Conservation (phyloP, 2,329 filamentous ascomycete species). For the Trichoderma asperellum region DNA sequence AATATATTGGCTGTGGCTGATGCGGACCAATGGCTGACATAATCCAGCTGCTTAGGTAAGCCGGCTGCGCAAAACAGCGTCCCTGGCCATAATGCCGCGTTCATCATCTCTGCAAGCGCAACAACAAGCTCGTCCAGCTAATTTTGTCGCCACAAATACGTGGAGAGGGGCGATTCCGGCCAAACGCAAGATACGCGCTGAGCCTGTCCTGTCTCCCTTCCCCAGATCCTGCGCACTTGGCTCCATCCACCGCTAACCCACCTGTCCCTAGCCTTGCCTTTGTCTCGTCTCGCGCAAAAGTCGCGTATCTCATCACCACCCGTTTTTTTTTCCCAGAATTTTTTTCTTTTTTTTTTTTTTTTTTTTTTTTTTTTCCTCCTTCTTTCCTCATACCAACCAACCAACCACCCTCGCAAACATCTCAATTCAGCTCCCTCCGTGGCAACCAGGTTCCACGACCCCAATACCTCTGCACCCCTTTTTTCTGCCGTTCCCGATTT, state of each 20-base stretch:
- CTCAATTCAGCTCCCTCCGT: conserved; percentile 8
- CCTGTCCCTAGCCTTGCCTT: conserved; percentile 8
- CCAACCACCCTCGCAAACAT: conserved; percentile 9
- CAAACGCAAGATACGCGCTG: too few species aligned
- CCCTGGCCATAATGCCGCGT: not conserved
- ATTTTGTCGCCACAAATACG: not conserved
- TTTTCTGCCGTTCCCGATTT: not conserved
- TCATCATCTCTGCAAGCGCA: not conserved
- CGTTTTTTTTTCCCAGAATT: conserved; percentile 7
- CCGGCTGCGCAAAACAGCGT: not conserved
- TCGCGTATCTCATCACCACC: conserved; percentile 24
- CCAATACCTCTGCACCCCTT: not conserved
- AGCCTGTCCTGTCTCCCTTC: not conserved
- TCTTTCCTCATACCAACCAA: not conserved
- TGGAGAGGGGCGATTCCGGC: not conserved
- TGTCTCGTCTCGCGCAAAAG: conserved; percentile 19
- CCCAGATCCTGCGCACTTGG: not conserved
- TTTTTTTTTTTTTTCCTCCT: conserved; percentile 1
- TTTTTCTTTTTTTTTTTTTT: conserved; percentile 15
- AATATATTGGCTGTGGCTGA: conserved; percentile 1
- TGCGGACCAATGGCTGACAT: not conserved
- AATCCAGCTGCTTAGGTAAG: not conserved
- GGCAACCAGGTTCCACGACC: conserved; percentile 16
- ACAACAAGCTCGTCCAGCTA: not conserved
- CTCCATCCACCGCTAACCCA: conserved; percentile 15